Conservation (phyloP, 31 red algal species). For the Odonthalia washingtoniensis region DNA sequence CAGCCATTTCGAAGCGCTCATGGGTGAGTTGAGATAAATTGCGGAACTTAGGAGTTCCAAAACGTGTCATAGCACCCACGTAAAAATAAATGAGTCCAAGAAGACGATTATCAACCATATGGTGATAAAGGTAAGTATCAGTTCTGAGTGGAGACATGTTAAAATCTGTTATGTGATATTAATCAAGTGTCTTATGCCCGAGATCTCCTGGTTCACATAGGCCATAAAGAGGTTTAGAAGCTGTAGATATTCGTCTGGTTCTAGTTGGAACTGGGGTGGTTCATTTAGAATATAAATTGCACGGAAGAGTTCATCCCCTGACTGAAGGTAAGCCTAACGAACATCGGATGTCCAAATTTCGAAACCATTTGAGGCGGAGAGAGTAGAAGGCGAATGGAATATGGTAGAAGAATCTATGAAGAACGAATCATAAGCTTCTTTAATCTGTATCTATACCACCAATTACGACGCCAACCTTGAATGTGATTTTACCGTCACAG, state of each 20-base stretch:
- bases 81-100: neutral
- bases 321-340: neutral
- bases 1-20: no score
- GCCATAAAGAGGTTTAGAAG: conserved; percentile 36
- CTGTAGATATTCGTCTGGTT: conserved; percentile 27
- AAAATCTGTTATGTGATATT: neutral
- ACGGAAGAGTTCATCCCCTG: neutral
- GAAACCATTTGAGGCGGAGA: neutral
- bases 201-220: conserved; percentile 31
- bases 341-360: neutral
- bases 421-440: neutral
- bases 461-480: neutral
- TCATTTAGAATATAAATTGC: neutral
- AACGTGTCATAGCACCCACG: conserved; percentile 27
- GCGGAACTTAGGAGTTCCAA: neutral
- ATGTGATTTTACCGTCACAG: neutral
- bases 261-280: neutral
- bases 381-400: neutral
- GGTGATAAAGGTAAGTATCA: neutral
- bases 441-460: neutral
- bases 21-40: neutral
- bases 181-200: neutral
- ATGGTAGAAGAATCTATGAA: neutral
- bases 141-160: conserved; percentile 1
- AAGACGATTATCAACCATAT: neutral